Evolutionary conservation across 768 basidiomycete species (phyloP), one percentile per base, ranked within the genome.

Genomic region (Favolaschia claudopus): DNA sequence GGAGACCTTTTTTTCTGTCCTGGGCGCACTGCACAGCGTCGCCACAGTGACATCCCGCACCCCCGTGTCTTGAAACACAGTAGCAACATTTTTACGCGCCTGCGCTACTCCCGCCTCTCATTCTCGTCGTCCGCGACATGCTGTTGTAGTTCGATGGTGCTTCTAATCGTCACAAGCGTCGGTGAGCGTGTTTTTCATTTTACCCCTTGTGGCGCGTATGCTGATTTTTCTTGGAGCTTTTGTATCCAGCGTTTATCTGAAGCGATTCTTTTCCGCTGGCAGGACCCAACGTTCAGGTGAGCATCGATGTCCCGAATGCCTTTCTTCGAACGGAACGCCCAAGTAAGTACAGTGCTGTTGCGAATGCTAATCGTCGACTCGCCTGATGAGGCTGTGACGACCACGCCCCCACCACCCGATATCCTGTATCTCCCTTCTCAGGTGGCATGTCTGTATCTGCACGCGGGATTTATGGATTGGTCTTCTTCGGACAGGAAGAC

Each of bases 121-220:
- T 34, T 34, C 33, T 13, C 46, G 12, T 31, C 4, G 19, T 25
- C 25, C 28, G 34, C 22, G n/a, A n/a, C n/a, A 1, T 13, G 2
- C 45, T 12, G 40, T 27, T n/a, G 19, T 17, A 22, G 34, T 34
- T 33, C 32, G 39, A 20, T 39, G 14, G n/a, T 34, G n/a, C 13
- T 32, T 29, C 24, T 28, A 20, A 8, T 46, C 48, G 25, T 20
- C 22, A 27, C 54, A 22, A 32, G 36, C 57, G n/a, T 45, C 3
- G 28, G 37, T 22, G 62, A 55, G 62, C 62, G 62, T 63, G 62
- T 63, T 63, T 60, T 60, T 63, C 57, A 63, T 63, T 46, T 63
- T 4, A 8, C 43, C 43, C 10, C 20, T 33, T 42, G 47, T 42
- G 54, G 48, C 37, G 34, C 24, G n/a, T n/a, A n/a, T 24, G 37